Conservation (phyloP, 345 rosid genomes). For the Carallia brachiata region DNA sequence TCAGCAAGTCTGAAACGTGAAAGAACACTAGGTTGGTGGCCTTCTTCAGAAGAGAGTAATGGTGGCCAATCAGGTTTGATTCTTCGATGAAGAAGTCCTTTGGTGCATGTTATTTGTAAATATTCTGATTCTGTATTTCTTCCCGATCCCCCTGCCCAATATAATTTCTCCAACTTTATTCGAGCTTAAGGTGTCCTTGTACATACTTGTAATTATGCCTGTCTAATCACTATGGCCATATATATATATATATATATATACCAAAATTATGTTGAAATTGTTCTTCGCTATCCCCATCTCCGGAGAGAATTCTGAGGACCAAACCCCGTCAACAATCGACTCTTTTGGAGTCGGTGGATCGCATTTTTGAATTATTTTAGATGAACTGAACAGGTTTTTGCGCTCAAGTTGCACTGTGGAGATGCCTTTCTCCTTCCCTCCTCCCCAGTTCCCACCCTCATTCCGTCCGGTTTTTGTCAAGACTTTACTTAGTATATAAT, state of each 20-base stretch:
- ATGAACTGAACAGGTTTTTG: no score
- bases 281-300: no score
- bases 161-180: background rate
- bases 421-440: no score
- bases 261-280: no score
- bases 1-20: slow-evolving; percentile 3
- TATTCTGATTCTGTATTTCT: background rate
- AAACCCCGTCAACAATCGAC: background rate
- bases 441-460: no score
- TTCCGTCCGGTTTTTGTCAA: no score
- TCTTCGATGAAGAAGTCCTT: background rate
- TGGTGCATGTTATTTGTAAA: background rate
- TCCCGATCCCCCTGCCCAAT: background rate
- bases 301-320: background rate
- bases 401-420: no score
- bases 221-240: background rate
- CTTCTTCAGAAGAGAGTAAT: background rate
- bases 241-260: no score
- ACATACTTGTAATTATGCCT: no score
- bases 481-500: no score
- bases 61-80: background rate
- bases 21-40: background rate
- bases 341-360: no score
- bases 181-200: background rate
- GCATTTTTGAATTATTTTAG: no score